Conservation (phyloP, 768 basidiomycete genomes). For the Hypholoma fasciculare region DNA sequence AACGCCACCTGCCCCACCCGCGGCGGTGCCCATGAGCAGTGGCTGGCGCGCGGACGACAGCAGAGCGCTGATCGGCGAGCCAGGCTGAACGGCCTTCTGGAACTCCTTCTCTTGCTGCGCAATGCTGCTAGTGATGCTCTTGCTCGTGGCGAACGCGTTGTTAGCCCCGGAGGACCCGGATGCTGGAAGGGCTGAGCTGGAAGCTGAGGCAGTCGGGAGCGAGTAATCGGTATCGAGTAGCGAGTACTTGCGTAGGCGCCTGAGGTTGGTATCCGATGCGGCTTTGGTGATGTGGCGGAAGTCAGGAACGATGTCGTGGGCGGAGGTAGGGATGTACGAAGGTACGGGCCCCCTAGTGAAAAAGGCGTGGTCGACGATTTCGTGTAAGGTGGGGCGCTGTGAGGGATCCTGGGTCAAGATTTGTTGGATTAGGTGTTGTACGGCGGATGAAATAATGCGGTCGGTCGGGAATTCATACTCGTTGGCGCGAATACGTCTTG, state of each 20-base stretch:
- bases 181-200: not conserved
- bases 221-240: conserved; percentile 65
- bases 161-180: not conserved
- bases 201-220: conserved; percentile 13
- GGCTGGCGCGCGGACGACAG: conserved; percentile 89
- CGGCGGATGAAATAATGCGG: conserved; percentile 66
- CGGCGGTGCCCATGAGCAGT: conserved; percentile 60
- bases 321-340: conserved; percentile 74
- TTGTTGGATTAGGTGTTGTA: conserved; percentile 73
- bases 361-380: conserved; percentile 84
- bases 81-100: conserved; percentile 93
- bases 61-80: conserved; percentile 90
- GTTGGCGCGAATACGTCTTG: conserved; percentile 89
- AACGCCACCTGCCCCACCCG: conserved; percentile 11
- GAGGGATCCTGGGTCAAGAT: conserved; percentile 88
- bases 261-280: conserved; percentile 69
- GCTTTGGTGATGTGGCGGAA: conserved; percentile 66
- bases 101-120: conserved; percentile 95
- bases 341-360: conserved; percentile 85
- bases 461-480: conserved; percentile 90
- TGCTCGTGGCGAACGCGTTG: conserved; percentile 19
- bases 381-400: conserved; percentile 77
- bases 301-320: conserved; percentile 74
- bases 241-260: conserved; percentile 59
- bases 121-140: conserved; percentile 58